Evolutionary conservation across 495 filamentous ascomycete genomes (phyloP), one percentile per base, ranked within the genome.

Genomic region (Penicillium coprophilum): DNA sequence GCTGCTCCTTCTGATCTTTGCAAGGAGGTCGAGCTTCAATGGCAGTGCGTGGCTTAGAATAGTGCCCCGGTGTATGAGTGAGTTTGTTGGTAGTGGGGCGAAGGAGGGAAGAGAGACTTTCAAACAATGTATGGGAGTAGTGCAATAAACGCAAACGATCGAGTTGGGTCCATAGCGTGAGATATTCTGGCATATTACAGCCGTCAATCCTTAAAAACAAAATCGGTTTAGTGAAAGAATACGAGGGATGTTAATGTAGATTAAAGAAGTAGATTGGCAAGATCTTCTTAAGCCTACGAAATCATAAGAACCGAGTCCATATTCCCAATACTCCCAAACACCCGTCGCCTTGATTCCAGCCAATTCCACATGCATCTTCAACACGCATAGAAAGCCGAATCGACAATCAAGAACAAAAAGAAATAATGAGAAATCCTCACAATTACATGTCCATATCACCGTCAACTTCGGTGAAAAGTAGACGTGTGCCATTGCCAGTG

Each of bases 381-480:
- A 59, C 52, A 46, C 51, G 55, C 30, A 63, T 9, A 47, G 49
- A 52, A 59, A 65, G 43, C 24, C 39, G 44, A 56, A 41, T 48
- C 38, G 50, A 62, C 50, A 32, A 38, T 38, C 6, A 43, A 66
- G 41, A 46, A 58, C 24, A 31, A 41, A 64, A 12, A 32, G 38
- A 39, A 6, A 54, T 24, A 34, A 20, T 36, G 50, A 13, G 40
- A 24, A 36, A 43, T 10, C 19, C 23, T 36, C 40, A 39, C 21
- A 36, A 57, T 71, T 69, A 77, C 53, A 70, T 62, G 44, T 81
- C 82, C 76, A 85, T 84, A 52, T 85, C 81, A 57, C 73, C 80
- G 28, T 80, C 82, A 38, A 78, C 77, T 43, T 85, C 83, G 52
- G 89, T 78, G 68, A 97, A 97, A 23, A 97, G 84, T 50, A 98